phyloP scores from a whole-genome alignment of 2,329 filamentous ascomycete species.

The Aureobasidium melanogenum region DNA sequence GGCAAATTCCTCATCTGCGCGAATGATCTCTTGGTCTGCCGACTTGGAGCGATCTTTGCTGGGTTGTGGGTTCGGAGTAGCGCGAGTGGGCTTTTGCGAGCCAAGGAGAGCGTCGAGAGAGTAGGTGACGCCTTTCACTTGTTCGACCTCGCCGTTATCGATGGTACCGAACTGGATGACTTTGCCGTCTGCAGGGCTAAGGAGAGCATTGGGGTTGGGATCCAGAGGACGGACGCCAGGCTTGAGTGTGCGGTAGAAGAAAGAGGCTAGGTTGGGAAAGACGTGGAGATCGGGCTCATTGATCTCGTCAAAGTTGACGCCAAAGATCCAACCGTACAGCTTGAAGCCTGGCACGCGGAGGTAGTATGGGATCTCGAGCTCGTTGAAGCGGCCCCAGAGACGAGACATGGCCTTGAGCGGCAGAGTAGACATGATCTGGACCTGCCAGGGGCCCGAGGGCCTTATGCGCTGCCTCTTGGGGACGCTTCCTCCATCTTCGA shows the following conservation, averaged over 20 bases:
- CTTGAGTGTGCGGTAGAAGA: conserved; percentile 94
- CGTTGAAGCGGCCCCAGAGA: conserved; percentile 86
- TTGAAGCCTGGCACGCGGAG: conserved; percentile 84
- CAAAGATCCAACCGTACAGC: conserved; percentile 82
- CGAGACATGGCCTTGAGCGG: conserved; percentile 85
- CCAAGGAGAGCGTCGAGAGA: conserved; percentile 88
- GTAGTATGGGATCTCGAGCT: conserved; percentile 78
- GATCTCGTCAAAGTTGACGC: conserved; percentile 83
- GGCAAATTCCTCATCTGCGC: conserved; percentile 85
- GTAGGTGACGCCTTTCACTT: conserved; percentile 98
- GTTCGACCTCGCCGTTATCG: conserved; percentile 88
- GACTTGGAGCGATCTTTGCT: conserved; percentile 23
- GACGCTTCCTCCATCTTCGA: conserved; percentile 40
- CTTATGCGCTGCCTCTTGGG: conserved; percentile 55
- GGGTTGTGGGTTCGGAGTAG: conserved; percentile 37
- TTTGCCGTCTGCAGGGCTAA: conserved; percentile 84
- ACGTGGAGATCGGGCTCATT: conserved; percentile 78
- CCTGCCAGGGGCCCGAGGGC: conserved; percentile 71
- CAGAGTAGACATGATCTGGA: conserved; percentile 87
- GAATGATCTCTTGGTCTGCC: conserved; percentile 55
- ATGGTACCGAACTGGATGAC: conserved; percentile 89
- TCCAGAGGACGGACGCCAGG: conserved; percentile 80
- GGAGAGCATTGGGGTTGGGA: conserved; percentile 65
- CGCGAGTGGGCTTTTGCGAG: conserved; percentile 32
- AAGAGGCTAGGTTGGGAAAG: conserved; percentile 88